Evolutionary conservation across 2,329 filamentous ascomycete genomes (phyloP), one percentile per base, ranked within the genome.

Genomic region (Aspergillus sp.): DNA sequence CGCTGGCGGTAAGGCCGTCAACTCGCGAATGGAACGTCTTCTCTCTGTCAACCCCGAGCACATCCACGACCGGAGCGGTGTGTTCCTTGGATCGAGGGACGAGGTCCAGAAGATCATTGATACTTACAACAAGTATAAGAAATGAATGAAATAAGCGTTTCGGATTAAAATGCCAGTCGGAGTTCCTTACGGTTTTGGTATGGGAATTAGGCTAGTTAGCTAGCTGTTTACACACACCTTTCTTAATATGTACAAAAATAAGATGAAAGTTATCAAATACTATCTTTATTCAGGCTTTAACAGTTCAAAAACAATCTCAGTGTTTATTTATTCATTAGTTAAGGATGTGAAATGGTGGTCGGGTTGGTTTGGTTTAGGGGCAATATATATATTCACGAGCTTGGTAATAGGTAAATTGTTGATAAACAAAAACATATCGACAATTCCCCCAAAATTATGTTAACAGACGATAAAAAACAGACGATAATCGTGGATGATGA

Each of bases 61-160:
- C 75, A 99, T 99, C 70, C 95, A 99, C 76, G 95, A 99, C 79
- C 86, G 88, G 71, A 93, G 92, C 18, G 95, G 95, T 65, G 97
- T 99, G 70, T 99, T 96, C 80, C 84, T 99, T 81, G 95, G 95
- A 63, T 96, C 92, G 68, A 91, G 89, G 67, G 90, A 96, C 62
- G 95, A 99, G 80, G 85, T 99, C 48, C 91, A 97, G 80, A 97
- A 96, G 83, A 91, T 98, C 65, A 96, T 96, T 76, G 80, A 85
- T 60, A 88, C 89, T 69, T 89, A 95, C 80, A 88, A 89, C 76
- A 71, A 75, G 64, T 66, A 72, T 66, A 66, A 70, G 56, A 71
- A 72, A 68, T 71, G 22, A 34, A 42, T 43, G 30, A 44, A 15
- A 22, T 42, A 15, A 48, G 26, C 15, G 18, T 50, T 50, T 30